Percentiles rank a stretch among this genome's conserved stretches.
Conservation (phyloP, 2,329 filamentous ascomycete genomes). For the Fusarium sp. region DNA sequence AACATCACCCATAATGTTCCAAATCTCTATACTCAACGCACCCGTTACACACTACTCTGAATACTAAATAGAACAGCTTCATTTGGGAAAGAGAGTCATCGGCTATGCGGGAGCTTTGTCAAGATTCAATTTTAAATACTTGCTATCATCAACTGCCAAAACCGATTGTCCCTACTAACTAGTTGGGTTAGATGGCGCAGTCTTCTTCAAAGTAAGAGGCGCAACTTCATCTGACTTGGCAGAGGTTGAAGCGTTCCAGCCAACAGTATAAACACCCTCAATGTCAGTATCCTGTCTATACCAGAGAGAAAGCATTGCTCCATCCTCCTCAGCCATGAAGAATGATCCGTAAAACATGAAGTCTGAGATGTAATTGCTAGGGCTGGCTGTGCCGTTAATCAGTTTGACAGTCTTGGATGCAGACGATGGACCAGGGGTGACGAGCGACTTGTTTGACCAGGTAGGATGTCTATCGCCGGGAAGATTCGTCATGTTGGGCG, state of each 20-base stretch:
- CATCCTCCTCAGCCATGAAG: background rate
- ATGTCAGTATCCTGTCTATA: background rate
- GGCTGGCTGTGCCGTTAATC: background rate
- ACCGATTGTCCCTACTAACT: rapidly evolving
- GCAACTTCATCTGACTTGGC: background rate
- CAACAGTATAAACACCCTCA: background rate
- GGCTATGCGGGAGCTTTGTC: background rate
- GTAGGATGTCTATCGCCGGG: background rate
- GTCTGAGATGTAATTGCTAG: background rate
- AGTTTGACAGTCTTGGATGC: background rate
- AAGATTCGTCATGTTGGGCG: slow-evolving; percentile 3
- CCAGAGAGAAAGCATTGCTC: slow-evolving; percentile 6
- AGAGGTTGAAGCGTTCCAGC: background rate
- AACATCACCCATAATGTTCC: too few species aligned
- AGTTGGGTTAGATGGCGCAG: background rate
- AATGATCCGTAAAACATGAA: slow-evolving; percentile 7
- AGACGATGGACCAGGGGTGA: background rate
- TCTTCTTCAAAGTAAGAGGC: background rate
- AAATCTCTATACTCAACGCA: background rate
- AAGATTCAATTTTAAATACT: background rate
- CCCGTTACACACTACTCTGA: background rate
- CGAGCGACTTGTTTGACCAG: slow-evolving; percentile 11
- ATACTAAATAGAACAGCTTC: background rate
- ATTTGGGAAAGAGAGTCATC: background rate
- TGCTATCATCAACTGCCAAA: background rate